phyloP scores from a whole-genome alignment of 495 filamentous ascomycete genomes.

The Talaromyces wortmannii region DNA sequence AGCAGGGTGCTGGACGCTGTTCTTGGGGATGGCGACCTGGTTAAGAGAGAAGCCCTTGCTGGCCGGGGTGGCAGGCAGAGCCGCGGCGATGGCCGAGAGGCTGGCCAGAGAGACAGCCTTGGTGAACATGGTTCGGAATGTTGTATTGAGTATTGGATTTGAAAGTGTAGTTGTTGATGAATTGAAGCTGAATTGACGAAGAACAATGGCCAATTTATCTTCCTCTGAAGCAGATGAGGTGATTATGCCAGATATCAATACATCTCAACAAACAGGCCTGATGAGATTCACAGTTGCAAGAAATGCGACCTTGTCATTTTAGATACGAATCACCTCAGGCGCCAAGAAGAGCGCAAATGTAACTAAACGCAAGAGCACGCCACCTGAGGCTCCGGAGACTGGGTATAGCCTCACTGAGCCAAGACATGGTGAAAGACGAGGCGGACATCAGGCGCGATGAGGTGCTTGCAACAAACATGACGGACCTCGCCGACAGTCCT shows the following conservation, averaged over 20 bases:
- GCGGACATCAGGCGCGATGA: not conserved
- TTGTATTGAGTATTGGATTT: not conserved
- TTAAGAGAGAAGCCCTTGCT: not conserved
- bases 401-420: not conserved
- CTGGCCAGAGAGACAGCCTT: not conserved
- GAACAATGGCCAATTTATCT: not conserved
- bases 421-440: not conserved
- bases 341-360: not conserved
- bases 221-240: not conserved
- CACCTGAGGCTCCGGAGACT: not conserved
- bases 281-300: not conserved
- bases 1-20: conserved; percentile 10
- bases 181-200: not conserved
- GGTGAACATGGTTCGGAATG: not conserved
- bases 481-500: not conserved
- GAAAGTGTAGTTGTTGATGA: not conserved
- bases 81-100: not conserved
- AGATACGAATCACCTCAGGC: not conserved
- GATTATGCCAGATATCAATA: not conserved
- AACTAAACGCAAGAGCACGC: not conserved
- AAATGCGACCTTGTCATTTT: not conserved
- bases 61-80: not conserved
- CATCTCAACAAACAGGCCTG: not conserved
- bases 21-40: not conserved
- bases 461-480: not conserved